Percentiles rank a stretch among this genome's conserved stretches.
These are phyloP conservation scores for Aciculosporium take DNA, from an alignment of 2,329 filamentous ascomycete species.

Conservation along the genomic window DNA sequence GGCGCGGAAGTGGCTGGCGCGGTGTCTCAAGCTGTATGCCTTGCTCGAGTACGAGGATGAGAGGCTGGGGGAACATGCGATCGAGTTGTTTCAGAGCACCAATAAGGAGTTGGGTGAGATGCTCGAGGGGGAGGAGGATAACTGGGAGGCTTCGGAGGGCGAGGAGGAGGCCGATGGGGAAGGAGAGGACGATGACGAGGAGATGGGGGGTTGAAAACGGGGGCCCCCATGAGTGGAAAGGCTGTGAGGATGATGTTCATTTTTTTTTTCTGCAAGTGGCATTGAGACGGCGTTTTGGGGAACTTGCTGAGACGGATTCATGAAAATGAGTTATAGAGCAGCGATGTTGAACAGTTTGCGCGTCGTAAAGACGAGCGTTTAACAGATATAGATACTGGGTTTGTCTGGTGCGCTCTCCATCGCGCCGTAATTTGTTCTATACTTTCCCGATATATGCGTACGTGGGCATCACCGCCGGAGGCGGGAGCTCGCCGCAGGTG, in stretches of 20 bases:
- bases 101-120: constrained; percentile 50
- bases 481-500: no score
- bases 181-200: constrained; percentile 33
- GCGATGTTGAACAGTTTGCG: background rate
- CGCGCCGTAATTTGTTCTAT: no score
- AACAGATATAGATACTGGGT: no score
- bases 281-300: constrained; percentile 13
- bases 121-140: constrained; percentile 37
- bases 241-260: background rate
- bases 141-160: constrained; percentile 36
- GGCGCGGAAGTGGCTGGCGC: constrained; percentile 69
- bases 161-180: constrained; percentile 38
- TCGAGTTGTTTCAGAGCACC: constrained; percentile 52
- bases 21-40: constrained; percentile 66
- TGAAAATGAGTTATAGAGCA: background rate
- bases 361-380: no score
- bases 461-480: no score
- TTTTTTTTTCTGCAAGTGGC: background rate
- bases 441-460: no score
- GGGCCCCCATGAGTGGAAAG: no score
- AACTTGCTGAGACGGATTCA: background rate
- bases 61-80: constrained; percentile 57
- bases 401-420: no score
- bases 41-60: constrained; percentile 76
- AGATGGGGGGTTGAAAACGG: constrained; percentile 32